Conservation (phyloP, 148 eudicot genomes). For the Rhododendron ferrugineum region DNA sequence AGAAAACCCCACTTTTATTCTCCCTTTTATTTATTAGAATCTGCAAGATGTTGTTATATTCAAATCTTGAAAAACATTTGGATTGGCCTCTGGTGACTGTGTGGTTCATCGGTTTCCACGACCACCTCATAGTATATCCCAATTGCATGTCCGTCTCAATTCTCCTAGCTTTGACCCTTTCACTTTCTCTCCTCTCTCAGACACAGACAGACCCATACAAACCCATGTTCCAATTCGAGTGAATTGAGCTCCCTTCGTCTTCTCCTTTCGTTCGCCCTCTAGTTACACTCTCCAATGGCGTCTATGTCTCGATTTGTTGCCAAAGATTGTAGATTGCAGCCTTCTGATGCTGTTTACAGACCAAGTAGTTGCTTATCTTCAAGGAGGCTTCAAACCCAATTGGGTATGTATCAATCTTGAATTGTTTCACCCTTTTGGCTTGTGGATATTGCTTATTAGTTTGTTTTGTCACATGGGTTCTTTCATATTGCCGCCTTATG, state of each 20-base stretch:
- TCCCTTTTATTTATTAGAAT: neutral
- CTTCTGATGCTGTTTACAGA: conserved; percentile 31
- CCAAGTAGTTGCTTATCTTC: conserved; percentile 21
- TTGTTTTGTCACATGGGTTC: conserved; percentile 5
- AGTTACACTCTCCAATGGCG: conserved; percentile 33
- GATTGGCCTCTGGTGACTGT: conserved; percentile 8
- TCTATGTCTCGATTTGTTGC: conserved; percentile 44
- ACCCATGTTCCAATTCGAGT: neutral
- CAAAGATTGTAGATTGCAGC: conserved; percentile 44
- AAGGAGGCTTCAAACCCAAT: conserved; percentile 28
- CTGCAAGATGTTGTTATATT: neutral
- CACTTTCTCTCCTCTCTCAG: neutral
- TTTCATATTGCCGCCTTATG: conserved; percentile 10
- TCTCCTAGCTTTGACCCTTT: neutral
- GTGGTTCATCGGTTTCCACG: conserved; percentile 19
- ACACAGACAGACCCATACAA: neutral
- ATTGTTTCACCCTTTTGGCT: conserved; percentile 4
- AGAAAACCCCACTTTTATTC: neutral
- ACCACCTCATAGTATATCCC: neutral
- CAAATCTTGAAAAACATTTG: neutral
- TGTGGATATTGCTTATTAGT: conserved; percentile 3
- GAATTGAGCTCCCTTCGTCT: neutral
- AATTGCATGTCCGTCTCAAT: neutral
- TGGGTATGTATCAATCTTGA: conserved; percentile 31
- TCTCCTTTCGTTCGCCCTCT: neutral